Conservation (phyloP, 495 filamentous ascomycete species). For the Penicillium coffeae region DNA sequence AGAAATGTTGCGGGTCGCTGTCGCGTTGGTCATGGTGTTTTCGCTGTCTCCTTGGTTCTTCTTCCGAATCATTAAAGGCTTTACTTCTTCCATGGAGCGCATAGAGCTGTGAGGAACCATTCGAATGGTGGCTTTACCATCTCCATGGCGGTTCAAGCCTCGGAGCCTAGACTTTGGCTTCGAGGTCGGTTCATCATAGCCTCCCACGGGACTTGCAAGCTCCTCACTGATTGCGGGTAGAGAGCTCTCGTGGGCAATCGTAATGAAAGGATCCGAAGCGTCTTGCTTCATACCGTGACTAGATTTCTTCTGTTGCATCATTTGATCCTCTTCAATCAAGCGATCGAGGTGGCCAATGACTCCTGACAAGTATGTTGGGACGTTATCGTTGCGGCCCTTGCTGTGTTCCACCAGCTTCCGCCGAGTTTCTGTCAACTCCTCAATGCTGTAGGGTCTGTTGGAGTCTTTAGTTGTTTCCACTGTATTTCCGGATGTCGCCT, state of each 20-base stretch:
- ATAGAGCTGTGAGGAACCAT: conserved; percentile 44
- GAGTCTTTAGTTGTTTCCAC: conserved; percentile 6
- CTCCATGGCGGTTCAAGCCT: conserved; percentile 25
- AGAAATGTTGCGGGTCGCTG: conserved; percentile 8
- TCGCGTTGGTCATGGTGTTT: neutral
- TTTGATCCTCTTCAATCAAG: conserved; percentile 50
- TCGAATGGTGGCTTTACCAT: conserved; percentile 40
- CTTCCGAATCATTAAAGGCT: conserved; percentile 56
- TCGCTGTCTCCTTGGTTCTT: conserved; percentile 25
- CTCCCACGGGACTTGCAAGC: conserved; percentile 19
- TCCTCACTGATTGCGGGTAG: conserved; percentile 54
- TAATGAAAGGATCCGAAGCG: conserved; percentile 51
- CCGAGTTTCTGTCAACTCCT: conserved; percentile 55
- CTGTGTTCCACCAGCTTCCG: conserved; percentile 49
- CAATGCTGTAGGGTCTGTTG: conserved; percentile 40
- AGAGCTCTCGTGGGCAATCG: conserved; percentile 29
- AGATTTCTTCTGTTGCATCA: no score
- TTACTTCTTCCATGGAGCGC: conserved; percentile 35
- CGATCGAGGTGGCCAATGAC: conserved; percentile 60
- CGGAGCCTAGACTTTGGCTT: conserved; percentile 1
- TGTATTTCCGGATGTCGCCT: neutral
- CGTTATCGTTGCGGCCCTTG: conserved; percentile 31
- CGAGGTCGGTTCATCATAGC: conserved; percentile 1
- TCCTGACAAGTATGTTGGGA: conserved; percentile 49
- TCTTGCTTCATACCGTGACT: no score